phyloP scores from a whole-genome alignment of 208 protist genomes.

The Acanthamoeba lenticulata region DNA sequence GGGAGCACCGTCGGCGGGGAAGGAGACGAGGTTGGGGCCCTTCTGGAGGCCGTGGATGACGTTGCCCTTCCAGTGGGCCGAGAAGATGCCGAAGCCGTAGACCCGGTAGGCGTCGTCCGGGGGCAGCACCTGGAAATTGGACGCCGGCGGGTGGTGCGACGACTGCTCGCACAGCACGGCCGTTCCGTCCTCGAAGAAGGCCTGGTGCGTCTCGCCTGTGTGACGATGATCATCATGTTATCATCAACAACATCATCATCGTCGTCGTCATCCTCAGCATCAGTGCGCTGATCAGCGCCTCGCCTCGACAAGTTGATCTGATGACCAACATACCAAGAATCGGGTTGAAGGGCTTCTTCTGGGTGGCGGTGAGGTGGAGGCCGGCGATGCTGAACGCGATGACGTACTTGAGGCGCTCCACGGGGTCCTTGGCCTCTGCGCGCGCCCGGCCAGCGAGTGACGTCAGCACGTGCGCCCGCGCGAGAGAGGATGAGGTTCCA shows the following conservation, averaged over 20 bases:
- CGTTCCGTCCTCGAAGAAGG: constrained; percentile 65
- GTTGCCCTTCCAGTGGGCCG: constrained; percentile 59
- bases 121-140: constrained; percentile 55
- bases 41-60: constrained; percentile 67
- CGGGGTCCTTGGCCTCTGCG: constrained; percentile 66
- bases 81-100: constrained; percentile 50
- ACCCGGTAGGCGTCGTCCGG: constrained; percentile 26
- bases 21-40: constrained; percentile 59
- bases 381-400: constrained; percentile 73
- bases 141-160: constrained; percentile 71
- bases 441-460: no score
- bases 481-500: background rate
- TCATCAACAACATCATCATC: no score
- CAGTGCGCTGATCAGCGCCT: background rate
- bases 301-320: no score
- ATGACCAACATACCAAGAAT: constrained; percentile 17
- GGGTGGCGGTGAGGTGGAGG: constrained; percentile 65
- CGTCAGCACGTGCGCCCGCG: background rate
- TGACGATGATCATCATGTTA: constrained; percentile 23
- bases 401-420: constrained; percentile 76
- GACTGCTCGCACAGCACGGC: constrained; percentile 53
- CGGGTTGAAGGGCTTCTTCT: constrained; percentile 80
- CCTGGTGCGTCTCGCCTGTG: constrained; percentile 66
- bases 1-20: background rate
- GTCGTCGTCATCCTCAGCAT: no score